Evolutionary conservation across 1,139 yeast species (phyloP).

Genomic region (Waltiozyma sp.): DNA sequence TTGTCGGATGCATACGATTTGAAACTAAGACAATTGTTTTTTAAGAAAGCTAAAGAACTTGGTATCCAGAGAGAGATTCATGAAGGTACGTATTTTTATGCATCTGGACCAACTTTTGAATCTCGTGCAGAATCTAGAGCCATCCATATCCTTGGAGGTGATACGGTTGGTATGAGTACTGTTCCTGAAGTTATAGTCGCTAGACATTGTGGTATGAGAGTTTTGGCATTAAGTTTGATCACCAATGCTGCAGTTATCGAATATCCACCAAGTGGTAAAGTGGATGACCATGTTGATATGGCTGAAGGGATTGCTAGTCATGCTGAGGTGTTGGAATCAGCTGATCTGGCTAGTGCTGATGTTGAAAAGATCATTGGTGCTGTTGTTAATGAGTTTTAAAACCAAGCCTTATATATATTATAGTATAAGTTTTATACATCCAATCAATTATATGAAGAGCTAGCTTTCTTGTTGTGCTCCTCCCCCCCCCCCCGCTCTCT

Average conservation of each 20-base stretch:
- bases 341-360: conserved; percentile 69
- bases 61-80: conserved; percentile 50
- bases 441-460: background rate
- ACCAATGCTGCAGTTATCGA: conserved; percentile 74
- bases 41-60: conserved; percentile 40
- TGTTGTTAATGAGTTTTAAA: conserved; percentile 36
- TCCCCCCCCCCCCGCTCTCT: too few relatives aligned
- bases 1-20: conserved; percentile 84
- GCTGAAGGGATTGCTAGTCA: conserved; percentile 81
- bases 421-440: too few relatives aligned
- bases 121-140: conserved; percentile 85
- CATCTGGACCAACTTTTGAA: conserved; percentile 91
- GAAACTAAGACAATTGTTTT: conserved; percentile 49
- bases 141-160: conserved; percentile 68
- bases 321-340: conserved; percentile 78
- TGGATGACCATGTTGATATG: conserved; percentile 36
- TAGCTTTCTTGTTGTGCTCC: too few relatives aligned
- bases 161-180: conserved; percentile 96
- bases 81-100: conserved; percentile 82
- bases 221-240: conserved; percentile 74
- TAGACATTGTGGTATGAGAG: conserved; percentile 74
- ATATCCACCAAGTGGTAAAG: conserved; percentile 67
- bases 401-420: background rate
- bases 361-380: conserved; percentile 61
- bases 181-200: conserved; percentile 94